phyloP scores from a whole-genome alignment of 139 green algal species.

The Nannochloris sp. region DNA sequence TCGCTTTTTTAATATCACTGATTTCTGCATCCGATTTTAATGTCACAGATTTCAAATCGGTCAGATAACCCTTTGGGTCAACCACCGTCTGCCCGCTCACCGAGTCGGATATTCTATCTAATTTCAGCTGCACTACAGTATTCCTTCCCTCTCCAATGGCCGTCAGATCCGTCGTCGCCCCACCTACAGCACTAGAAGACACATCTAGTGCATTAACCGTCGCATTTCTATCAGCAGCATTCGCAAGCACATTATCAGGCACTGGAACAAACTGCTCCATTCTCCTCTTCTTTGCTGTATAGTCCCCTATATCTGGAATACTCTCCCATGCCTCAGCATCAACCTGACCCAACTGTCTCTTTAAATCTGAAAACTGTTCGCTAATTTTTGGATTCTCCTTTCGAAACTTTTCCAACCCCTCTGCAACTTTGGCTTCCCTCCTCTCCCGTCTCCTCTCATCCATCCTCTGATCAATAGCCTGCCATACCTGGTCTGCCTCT shows the following conservation, averaged over 20 bases:
- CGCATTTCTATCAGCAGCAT: conserved; percentile 58
- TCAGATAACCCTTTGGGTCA: conserved; percentile 98
- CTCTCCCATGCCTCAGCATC: conserved; percentile 66
- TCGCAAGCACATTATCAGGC: conserved; percentile 82
- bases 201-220: conserved; percentile 33
- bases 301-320: conserved; percentile 97
- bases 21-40: conserved; percentile 81
- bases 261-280: conserved; percentile 76
- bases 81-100: conserved; percentile 92
- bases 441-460: conserved; percentile 70
- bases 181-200: conserved; percentile 35
- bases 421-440: conserved; percentile 78
- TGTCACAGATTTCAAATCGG: conserved; percentile 77
- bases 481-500: conserved; percentile 94
- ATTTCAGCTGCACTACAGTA: conserved; percentile 83
- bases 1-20: conserved; percentile 95
- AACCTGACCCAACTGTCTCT: conserved; percentile 81
- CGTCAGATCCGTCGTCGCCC: conserved; percentile 78
- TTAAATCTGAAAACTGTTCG: conserved; percentile 96
- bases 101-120: conserved; percentile 87
- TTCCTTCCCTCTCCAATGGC: conserved; percentile 71
- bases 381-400: conserved; percentile 95
- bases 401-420: conserved; percentile 89
- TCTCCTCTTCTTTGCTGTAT: conserved; percentile 80
- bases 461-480: conserved; percentile 86